Conservation (phyloP, 2,329 filamentous ascomycete genomes). For the Ampelomyces quisqualis region DNA sequence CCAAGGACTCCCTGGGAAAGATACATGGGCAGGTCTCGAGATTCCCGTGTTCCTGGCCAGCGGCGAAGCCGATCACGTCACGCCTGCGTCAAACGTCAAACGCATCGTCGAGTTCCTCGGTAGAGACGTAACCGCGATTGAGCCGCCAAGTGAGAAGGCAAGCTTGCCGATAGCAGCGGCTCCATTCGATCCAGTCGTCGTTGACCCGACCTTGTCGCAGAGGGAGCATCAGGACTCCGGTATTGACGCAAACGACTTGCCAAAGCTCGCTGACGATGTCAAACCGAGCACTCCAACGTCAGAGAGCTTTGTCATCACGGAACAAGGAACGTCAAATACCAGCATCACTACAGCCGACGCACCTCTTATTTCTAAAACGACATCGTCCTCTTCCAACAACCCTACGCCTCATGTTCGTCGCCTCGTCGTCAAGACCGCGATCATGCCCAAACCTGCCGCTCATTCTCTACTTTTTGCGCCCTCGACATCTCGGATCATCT, state of each 20-base stretch:
- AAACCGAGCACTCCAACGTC: slow-evolving; percentile 17
- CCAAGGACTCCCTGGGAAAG: slow-evolving; percentile 68
- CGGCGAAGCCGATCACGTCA: slow-evolving; percentile 74
- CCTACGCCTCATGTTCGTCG: slow-evolving; percentile 31
- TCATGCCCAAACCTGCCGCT: slow-evolving; percentile 74
- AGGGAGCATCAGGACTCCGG: slow-evolving; percentile 39
- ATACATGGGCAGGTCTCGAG: slow-evolving; percentile 70
- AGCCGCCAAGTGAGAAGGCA: slow-evolving; percentile 36
- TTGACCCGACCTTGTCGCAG: slow-evolving; percentile 21
- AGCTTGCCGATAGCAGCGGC: slow-evolving; percentile 54
- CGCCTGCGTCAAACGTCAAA: slow-evolving; percentile 67
- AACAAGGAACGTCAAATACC: slow-evolving; percentile 38
- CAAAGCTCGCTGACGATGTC: slow-evolving; percentile 20
- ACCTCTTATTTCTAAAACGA: slow-evolving; percentile 7
- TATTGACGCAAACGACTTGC: slow-evolving; percentile 35
- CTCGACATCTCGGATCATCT: slow-evolving; percentile 70
- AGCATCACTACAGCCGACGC: slow-evolving; percentile 19
- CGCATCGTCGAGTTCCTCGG: slow-evolving; percentile 60
- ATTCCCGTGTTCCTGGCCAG: slow-evolving; percentile 77
- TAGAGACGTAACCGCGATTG: slow-evolving; percentile 39
- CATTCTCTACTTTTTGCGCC: slow-evolving; percentile 85
- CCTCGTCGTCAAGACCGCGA: slow-evolving; percentile 62
- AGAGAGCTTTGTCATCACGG: slow-evolving; percentile 19
- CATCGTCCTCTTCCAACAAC: slow-evolving; percentile 5
- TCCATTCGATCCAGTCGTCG: slow-evolving; percentile 45